Base-by-base conservation (phyloP, 2,329 filamentous ascomycete genomes). In the Claviceps humidiphila region DNA sequence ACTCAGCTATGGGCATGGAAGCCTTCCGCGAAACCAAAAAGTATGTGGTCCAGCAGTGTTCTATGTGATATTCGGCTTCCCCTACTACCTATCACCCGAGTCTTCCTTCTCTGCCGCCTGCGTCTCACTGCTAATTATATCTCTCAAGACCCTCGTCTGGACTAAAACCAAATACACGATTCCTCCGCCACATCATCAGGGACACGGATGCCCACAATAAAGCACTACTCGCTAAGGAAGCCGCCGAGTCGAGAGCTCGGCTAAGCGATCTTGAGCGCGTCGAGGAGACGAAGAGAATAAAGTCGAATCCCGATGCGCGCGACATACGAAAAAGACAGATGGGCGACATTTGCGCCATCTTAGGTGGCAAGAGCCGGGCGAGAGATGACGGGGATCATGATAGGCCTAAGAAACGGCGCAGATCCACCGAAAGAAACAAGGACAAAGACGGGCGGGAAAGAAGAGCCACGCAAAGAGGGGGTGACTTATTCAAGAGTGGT, bases 131-230 rank as follows among this genome's bases (percentile, higher is more conserved):
- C 42, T 51, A 22, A 49, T 9, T 22, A 40, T 3, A 8, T 50
- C 54, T 51, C 54, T 51, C 54, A 67, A 89, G 80, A 61, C 79
- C 82, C 53, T 69, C 77, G 46, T 78, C 78, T 58, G 80, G 83
- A 57, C 88, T 87, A 1, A 96, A 91, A 64, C 90, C 91, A 3
- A 97, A 98, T 62, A 96, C 87, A 0, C 80, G 86, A 38, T 97
- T 97, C 64, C 71, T 98, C 43, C 83, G 83, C 53, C 85, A 93
- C 61, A 87, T 97, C 53, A 88, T 98, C 56, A 85, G 84, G 57
- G 86, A 93, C 58, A 94, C 89, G 8, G 86, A 94, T 60, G 85
- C 70, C 51, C 91, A 98, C 69, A 98, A 98, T 75, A 82, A 86
- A 24, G 86, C 88, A 1, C 74, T 97, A 34, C 79, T 89, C 17